phyloP scores from a whole-genome alignment of 768 basidiomycete genomes.

The Leccinum rimulosum region DNA sequence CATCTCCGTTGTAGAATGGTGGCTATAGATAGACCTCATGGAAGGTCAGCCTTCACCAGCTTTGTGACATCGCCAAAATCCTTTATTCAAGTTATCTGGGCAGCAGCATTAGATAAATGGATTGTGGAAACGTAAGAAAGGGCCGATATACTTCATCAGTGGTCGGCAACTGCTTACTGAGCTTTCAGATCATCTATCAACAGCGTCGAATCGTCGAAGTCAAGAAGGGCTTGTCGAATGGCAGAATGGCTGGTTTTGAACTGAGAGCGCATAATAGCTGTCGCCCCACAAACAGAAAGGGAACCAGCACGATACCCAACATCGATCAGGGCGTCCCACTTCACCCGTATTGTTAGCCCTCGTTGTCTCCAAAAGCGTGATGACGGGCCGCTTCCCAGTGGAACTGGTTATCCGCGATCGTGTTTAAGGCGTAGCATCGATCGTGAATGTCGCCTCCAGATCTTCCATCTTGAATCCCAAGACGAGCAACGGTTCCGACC shows the following conservation, averaged over 20 bases:
- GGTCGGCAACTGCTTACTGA: conserved; percentile 75
- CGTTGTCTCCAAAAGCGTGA: conserved; percentile 74
- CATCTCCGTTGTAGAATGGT: not conserved
- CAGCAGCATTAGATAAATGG: not conserved
- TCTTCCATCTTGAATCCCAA: conserved; percentile 61
- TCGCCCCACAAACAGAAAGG: not conserved
- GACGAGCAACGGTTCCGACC: conserved; percentile 53
- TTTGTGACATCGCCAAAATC: conserved; percentile 70
- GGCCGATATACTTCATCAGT: conserved; percentile 63
- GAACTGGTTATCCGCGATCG: conserved; percentile 41
- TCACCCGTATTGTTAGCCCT: conserved; percentile 82
- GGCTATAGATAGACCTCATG: conserved; percentile 51
- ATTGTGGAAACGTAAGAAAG: not conserved
- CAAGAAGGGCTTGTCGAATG: conserved; percentile 70
- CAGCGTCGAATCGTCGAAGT: conserved; percentile 65
- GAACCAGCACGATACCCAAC: conserved; percentile 1
- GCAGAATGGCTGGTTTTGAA: conserved; percentile 63
- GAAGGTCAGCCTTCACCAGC: conserved; percentile 81
- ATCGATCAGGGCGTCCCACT: conserved; percentile 14
- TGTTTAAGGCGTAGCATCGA: conserved; percentile 46
- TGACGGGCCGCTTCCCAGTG: conserved; percentile 56
- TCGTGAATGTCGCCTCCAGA: conserved; percentile 68
- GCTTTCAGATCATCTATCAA: conserved; percentile 72
- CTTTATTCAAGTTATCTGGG: conserved; percentile 59
- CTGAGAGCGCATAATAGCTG: conserved; percentile 82